Evolutionary conservation across 2,329 filamentous ascomycete species (phyloP).

Genomic region (Magnaporthales sp.): DNA sequence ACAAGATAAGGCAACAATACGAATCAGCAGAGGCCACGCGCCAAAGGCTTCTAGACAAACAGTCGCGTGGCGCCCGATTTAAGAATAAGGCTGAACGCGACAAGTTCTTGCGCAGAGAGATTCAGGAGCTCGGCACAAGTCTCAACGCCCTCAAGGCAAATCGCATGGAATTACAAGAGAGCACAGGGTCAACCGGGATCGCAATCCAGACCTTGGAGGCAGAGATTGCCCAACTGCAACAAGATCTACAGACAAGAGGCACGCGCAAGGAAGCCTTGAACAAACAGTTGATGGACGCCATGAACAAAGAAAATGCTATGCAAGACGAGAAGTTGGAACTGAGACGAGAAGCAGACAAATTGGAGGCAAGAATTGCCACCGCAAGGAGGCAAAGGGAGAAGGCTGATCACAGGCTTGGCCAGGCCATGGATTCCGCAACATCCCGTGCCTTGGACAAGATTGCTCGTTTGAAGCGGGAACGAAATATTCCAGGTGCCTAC

Average conservation of each 20-base stretch:
- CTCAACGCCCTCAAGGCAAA: conserved; percentile 77
- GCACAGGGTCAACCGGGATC: conserved; percentile 41
- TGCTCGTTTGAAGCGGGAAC: conserved; percentile 69
- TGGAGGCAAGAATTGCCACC: conserved; percentile 68
- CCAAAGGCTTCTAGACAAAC: conserved; percentile 81
- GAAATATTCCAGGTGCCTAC: conserved; percentile 77
- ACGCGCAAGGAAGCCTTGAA: conserved; percentile 64
- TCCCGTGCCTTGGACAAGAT: conserved; percentile 82
- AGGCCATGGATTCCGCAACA: conserved; percentile 85
- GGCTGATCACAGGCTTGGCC: conserved; percentile 68
- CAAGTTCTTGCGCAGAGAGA: conserved; percentile 69
- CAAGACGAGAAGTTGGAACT: conserved; percentile 82
- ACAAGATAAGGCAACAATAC: conserved; percentile 59
- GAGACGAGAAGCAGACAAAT: conserved; percentile 80
- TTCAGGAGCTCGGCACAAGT: conserved; percentile 68
- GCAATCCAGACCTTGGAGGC: conserved; percentile 47
- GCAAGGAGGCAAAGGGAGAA: conserved; percentile 68
- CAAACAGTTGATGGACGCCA: conserved; percentile 66
- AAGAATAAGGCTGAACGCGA: conserved; percentile 84
- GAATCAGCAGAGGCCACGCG: conserved; percentile 67
- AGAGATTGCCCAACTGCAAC: conserved; percentile 64
- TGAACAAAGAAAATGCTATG: conserved; percentile 69
- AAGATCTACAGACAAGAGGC: conserved; percentile 72
- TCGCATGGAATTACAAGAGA: conserved; percentile 74
- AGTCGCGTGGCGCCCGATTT: conserved; percentile 81